phyloP scores from a whole-genome alignment of 2,329 filamentous ascomycete genomes.

The Cercospora nicotianae region DNA sequence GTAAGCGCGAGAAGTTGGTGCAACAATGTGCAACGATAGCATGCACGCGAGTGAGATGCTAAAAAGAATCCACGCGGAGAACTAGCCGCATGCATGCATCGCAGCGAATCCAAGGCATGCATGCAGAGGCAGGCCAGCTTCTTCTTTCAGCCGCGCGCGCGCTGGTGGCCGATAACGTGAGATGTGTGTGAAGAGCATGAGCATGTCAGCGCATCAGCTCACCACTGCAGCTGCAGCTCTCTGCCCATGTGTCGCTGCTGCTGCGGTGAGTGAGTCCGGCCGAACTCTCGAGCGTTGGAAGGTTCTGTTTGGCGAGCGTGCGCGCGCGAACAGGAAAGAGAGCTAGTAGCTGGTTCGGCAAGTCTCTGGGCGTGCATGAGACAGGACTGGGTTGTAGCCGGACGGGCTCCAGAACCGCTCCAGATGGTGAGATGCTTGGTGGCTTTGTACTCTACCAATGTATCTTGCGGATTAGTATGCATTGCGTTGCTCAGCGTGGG shows the following conservation, averaged over 20 bases:
- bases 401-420: not conserved
- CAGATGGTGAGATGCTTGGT: not conserved
- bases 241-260: not conserved
- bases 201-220: not conserved
- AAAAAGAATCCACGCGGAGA: not conserved
- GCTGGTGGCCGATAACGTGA: not conserved
- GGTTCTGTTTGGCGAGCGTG: not conserved
- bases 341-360: not conserved
- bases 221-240: not conserved
- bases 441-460: not conserved
- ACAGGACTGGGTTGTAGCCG: not conserved
- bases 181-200: not conserved
- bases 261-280: not conserved
- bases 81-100: not conserved
- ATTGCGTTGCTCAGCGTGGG: not conserved
- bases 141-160: not conserved
- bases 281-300: not conserved
- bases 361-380: constrained; percentile 1
- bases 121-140: not conserved
- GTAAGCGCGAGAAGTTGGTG: not conserved
- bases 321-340: not conserved
- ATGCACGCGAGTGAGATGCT: not conserved
- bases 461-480: not conserved
- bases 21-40: not conserved
- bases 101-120: not conserved